Evolutionary conservation across 75 land plant species (phyloP), one percentile per base, ranked within the genome.

Genomic region (Gnetum montanum): DNA sequence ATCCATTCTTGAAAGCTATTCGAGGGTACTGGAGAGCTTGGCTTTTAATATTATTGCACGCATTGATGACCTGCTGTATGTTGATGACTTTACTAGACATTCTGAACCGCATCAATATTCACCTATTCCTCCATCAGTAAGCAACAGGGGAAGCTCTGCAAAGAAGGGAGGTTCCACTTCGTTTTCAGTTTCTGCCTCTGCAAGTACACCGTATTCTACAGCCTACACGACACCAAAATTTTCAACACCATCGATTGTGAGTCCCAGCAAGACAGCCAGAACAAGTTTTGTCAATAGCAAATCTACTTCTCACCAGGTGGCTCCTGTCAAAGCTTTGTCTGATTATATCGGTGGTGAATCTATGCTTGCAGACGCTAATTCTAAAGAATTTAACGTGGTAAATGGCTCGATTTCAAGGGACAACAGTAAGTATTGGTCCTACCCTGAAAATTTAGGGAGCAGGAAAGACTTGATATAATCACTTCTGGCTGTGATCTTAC

Each of bases 1-100:
- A 55, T 78, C 98, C 6, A 89, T 93, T 22, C 60, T 93, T 27
- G 98, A 93, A 57, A 89, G 98, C 69, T 93, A 93, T 67, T 93
- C 98, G 0, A 77, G 98, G 65, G 98, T 93, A 8, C 50, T 93
- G 61, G 98, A 93, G 71, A 88, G 96, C 64, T 48, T 93, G 55
- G 98, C 98, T 12, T 89, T 67, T 65, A 93, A 89, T 43, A 80
- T 89, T 31, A 72, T 93, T 54, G 86, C 98, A 12, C 81, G 95
- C 2, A 80, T 93, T 27, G 98, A 88, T 57, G 96, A 93, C 67
- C 63, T 93, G 0, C 73, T 89, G 7, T 77, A 73, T 52, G 95
- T 75, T 30, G 90, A 93, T 67, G 90, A 84, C 67, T 23, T 70
- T 56, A 59, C 77, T 13, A 92, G 67, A 55, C 75, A 73, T 59